Evolutionary conservation across 1,284 basidiomycete species (phyloP), one percentile per base, ranked within the genome.

Genomic region (Sparassis latifolia): DNA sequence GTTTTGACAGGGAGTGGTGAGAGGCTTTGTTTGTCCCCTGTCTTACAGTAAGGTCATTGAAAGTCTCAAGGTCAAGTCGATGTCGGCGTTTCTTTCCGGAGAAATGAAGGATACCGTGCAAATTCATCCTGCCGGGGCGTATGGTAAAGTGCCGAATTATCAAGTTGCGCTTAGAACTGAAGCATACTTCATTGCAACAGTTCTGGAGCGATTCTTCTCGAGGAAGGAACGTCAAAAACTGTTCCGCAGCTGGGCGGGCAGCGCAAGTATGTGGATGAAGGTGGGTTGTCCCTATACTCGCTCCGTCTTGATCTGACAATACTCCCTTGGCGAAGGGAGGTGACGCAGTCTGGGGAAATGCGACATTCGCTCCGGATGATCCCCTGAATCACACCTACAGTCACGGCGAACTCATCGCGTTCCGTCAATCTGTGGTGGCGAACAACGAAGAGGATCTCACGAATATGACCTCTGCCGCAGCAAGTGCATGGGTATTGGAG

Each of bases 31-130:
- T 20, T 20, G 20, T 20, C 20, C 20, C 20, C 20, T 42, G 10
- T 12, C 6, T 9, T 42, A 42, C 20, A 10, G 40, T 7, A 31
- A 28, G n/a, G 29, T 44, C 28, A 42, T 40, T 10, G 4, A 28
- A 31, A 10, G n/a, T 33, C 30, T 32, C 10, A 54, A 90, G 89
- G 74, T 92, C 2, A 99, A 98, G 70, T 91, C 95, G 0, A 97
- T 98, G 92, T 75, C 94, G 0, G 95, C 96, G 3, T 92, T 98
- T 65, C 73, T 99, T 32, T 94, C 92, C 0, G 90, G 90, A 6
- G 91, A 92, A 62, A 97, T 97, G 95, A 86, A 87, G 66, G 92
- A 98, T 61, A 98, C 95, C 0, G 95, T 97, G 6, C 90, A 97
- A 64, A 77, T 94, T 65, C 88, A 92, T 60, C 90, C 91, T 10